These are phyloP conservation scores for Veloporphyrellus conicus DNA, from an alignment of 1,284 basidiomycete genomes.

Conservation along the genomic window DNA sequence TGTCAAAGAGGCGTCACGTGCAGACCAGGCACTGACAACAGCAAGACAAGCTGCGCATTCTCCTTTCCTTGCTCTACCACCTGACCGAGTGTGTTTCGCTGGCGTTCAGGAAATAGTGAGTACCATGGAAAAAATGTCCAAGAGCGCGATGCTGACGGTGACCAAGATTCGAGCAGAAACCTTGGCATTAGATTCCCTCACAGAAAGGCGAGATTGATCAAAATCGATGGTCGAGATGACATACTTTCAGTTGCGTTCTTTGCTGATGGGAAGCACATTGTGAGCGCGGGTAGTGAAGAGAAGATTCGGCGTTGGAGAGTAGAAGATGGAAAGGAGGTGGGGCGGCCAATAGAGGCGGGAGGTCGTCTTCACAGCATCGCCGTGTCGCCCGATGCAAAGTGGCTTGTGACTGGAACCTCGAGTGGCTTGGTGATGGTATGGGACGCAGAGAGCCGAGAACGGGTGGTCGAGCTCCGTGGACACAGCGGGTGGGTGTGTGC, in stretches of 20 bases:
- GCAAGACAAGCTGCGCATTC: too few relatives aligned
- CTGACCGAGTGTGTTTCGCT: too few relatives aligned
- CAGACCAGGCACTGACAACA: too few relatives aligned
- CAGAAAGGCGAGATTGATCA: background rate
- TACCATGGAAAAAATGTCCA: too few relatives aligned
- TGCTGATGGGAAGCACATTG: too few relatives aligned
- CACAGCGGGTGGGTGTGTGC: background rate
- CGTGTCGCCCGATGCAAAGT: background rate
- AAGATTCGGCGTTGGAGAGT: background rate
- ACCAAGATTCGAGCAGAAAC: too few relatives aligned
- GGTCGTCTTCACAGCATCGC: background rate
- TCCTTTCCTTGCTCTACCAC: too few relatives aligned
- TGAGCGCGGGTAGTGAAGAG: background rate
- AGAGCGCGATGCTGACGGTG: too few relatives aligned
- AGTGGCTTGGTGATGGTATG: background rate
- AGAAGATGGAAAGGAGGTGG: background rate
- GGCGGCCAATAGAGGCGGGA: background rate
- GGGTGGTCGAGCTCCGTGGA: constrained; percentile 7
- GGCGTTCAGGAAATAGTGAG: too few relatives aligned
- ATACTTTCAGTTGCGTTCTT: background rate
- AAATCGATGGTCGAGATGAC: background rate
- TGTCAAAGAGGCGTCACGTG: too few relatives aligned
- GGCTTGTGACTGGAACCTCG: background rate
- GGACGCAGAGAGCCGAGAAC: background rate
- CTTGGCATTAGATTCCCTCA: too few relatives aligned